phyloP scores from a whole-genome alignment of 129 eudicot species.

The Heracleum sosnowskyi region DNA sequence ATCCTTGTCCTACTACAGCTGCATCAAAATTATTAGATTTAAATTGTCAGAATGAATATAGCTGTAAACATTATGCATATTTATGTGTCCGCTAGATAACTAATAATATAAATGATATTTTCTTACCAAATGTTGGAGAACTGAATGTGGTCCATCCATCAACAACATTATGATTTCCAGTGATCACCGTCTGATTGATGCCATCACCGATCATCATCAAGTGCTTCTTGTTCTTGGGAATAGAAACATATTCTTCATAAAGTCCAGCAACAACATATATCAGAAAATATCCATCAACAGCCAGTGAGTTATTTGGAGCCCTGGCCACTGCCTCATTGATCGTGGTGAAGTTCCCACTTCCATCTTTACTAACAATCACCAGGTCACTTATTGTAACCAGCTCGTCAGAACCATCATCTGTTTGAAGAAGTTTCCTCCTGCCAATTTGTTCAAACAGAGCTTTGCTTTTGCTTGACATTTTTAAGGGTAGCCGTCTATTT shows the following conservation, averaged over 20 bases:
- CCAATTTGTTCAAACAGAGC: background rate
- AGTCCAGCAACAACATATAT: constrained; percentile 37
- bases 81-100: too few relatives aligned
- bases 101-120: background rate
- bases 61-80: too few relatives aligned
- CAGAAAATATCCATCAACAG: constrained; percentile 39
- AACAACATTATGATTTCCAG: constrained; percentile 50
- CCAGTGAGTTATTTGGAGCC: constrained; percentile 41
- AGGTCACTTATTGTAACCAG: constrained; percentile 16
- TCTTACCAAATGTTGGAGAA: constrained; percentile 59
- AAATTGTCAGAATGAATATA: background rate
- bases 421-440: constrained; percentile 7
- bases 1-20: constrained; percentile 45
- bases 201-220: constrained; percentile 76
- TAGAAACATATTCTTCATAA: constrained; percentile 50
- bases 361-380: constrained; percentile 46
- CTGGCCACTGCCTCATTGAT: constrained; percentile 42
- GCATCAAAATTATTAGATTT: constrained; percentile 1
- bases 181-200: constrained; percentile 49
- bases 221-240: constrained; percentile 40
- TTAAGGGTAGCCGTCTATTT: constrained; percentile 13
- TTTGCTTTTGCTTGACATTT: constrained; percentile 11
- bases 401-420: background rate
- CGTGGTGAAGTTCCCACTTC: constrained; percentile 45
- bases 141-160: constrained; percentile 71